Percentiles rank a stretch among this genome's conserved stretches.
These are phyloP conservation scores for Elsinoe australis DNA, from an alignment of 2,329 filamentous ascomycete species.

Conservation along the genomic window DNA sequence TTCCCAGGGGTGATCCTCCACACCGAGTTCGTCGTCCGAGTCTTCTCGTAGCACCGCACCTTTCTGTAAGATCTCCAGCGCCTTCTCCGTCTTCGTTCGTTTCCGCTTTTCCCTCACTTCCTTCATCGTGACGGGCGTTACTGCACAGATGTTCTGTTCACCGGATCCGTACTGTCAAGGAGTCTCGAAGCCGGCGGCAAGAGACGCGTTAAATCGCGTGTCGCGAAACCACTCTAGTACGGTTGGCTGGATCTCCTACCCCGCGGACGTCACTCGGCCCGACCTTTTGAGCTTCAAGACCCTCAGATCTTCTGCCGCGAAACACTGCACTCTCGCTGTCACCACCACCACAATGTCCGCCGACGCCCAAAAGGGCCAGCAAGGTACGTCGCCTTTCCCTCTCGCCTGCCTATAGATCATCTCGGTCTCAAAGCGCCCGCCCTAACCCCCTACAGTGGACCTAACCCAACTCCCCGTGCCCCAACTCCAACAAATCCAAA, in stretches of 20 bases:
- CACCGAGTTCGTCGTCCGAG: conserved; percentile 74
- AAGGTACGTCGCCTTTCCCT: conserved; percentile 9
- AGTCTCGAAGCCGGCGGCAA: conserved; percentile 5
- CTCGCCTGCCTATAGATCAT: background rate
- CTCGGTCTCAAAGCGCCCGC: no score
- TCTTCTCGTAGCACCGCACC: conserved; percentile 65
- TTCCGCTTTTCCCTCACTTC: conserved; percentile 27
- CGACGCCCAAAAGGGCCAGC: conserved; percentile 15
- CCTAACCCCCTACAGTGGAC: conserved; percentile 45
- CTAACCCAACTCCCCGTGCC: conserved; percentile 71
- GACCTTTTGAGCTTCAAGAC: no score
- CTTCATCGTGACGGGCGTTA: background rate
- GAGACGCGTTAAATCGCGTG: background rate
- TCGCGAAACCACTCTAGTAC: conserved; percentile 15
- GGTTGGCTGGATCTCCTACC: no score
- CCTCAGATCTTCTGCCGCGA: no score
- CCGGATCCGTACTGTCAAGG: no score
- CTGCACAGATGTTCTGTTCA: no score
- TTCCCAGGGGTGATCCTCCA: conserved; percentile 45
- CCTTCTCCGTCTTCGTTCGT: conserved; percentile 39
- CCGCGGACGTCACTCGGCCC: no score
- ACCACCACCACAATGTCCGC: conserved; percentile 11
- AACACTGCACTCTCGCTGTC: no score
- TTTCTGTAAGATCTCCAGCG: conserved; percentile 46
- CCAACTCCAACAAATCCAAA: conserved; percentile 86